Evolutionary conservation across 78 protist genomes (phyloP), one percentile per base, ranked within the genome.

Genomic region (Dictyostelium intermedium): DNA sequence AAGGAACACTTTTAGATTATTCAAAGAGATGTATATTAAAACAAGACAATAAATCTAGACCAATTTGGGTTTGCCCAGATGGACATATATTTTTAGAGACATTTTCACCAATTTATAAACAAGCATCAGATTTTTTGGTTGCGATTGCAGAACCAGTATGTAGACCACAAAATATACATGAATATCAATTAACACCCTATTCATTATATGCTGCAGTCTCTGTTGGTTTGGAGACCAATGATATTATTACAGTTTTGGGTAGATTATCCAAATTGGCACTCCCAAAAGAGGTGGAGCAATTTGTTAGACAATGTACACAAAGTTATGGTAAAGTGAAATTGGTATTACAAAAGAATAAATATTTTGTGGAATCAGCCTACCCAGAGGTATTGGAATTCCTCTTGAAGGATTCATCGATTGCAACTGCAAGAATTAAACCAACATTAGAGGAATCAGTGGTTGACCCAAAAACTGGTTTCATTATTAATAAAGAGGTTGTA

Each of bases 171-270:
- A 25, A 84, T 13, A 81, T 98, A 9, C 99, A 99, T 63, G 99
- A 98, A 91, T 99, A 98, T 89, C 81, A 87, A 45, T 70, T 99
- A 60, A 99, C 99, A 27, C 84, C 95, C n/a, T 95, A 91, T 85
- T 99, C 99, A 39, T 96, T 99, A 35, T 97, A 91, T 77, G 99
- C 99, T 0, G 99, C 99, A 3, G 99, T 95, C 1, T 97, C 99
- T 6, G 91, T 97, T 63, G 99, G 99, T 9, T 82, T 98, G 27
- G 77, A 74, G 11, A 79, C 98, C 2, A 95, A 93, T 11, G 91
- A 91, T 20, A 98, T 98, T 37, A 56, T 98, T 25, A 14, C 10
- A 10, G 79, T 18, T 13, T 92, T 98, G 16, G 27, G 41, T 7
- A 14, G 61, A 41, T 79, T 98, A 35, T 94, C 97, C 10, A 98